Percentiles rank a stretch among this genome's conserved stretches.
Conservation (phyloP, 1,284 basidiomycete genomes). For the Rhizoctonia solani region DNA sequence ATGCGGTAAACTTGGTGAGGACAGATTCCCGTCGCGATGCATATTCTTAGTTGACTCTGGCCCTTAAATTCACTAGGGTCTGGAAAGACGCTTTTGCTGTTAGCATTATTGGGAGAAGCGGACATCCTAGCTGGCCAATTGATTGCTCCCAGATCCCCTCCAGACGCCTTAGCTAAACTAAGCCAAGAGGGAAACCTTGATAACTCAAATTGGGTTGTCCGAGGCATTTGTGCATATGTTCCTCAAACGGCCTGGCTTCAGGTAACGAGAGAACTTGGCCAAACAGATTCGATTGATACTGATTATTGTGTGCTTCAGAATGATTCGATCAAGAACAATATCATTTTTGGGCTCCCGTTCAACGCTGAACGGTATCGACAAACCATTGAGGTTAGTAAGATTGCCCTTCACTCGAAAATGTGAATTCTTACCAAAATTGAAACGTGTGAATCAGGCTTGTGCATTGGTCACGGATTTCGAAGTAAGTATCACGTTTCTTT, state of each 20-base stretch:
- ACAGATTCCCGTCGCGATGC: not conserved
- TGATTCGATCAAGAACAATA: constrained; percentile 92
- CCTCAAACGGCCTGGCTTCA: constrained; percentile 66
- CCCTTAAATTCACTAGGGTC: constrained; percentile 55
- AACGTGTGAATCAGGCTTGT: constrained; percentile 51
- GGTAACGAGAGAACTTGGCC: not conserved
- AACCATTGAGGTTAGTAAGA: constrained; percentile 61
- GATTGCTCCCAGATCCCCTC: constrained; percentile 79
- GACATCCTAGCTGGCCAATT: constrained; percentile 82
- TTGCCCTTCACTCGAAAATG: not conserved
- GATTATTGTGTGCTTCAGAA: constrained; percentile 86
- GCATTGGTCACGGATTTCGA: constrained; percentile 68
- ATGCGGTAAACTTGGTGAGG: constrained; percentile 61
- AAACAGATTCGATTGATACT: constrained; percentile 40
- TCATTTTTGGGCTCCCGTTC: constrained; percentile 85
- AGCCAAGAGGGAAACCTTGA: constrained; percentile 45
- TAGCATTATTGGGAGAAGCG: constrained; percentile 87
- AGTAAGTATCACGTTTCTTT: not conserved
- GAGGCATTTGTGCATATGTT: constrained; percentile 84
- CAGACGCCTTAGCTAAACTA: constrained; percentile 72
- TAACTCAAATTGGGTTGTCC: constrained; percentile 72
- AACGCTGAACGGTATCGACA: constrained; percentile 76
- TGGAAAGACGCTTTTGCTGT: constrained; percentile 80
- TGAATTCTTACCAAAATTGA: not conserved
- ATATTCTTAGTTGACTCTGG: not conserved